Evolutionary conservation across 2,329 filamentous ascomycete genomes (phyloP), one percentile per base, ranked within the genome.

Genomic region (Trichoderma arundinaceum): DNA sequence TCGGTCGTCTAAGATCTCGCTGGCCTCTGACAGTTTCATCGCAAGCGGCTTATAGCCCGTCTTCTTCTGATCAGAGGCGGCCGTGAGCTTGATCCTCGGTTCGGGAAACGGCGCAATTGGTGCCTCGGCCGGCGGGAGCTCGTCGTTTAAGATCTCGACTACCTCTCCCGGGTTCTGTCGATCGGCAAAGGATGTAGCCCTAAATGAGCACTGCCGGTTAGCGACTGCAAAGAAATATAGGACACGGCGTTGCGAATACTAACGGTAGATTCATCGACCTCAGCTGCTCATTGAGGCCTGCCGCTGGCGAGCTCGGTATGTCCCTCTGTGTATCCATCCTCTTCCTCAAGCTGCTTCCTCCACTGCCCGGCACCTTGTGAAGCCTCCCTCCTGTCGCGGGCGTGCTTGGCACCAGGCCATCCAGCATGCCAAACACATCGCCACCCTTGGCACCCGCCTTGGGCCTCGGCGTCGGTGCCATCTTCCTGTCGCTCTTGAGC

Each of bases 11-110:
- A 98, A 84, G 51, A 97, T 92, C 76, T 97, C 94, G 4, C 94
- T 96, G 0, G 92, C 89, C 75, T 97, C 94, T 5, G 92, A 94
- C 7, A 95, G 83, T 74, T 97, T 96, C 93, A 98, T 97, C 2
- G 92, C 90, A 83, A 98, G 89, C 1, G 93, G 92, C 74, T 94
- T 95, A 79, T 98, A 99, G 1, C 83, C 88, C 71, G 97, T 90
- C 76, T 97, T 97, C 76, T 94, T 93, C 73, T 92, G 85, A 75
- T 98, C 94, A 1, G 92, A 94, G 67, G 92, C 91, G 2, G 92
- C 91, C 6, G 90, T 94, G 19, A 97, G 84, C 74, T 91, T 94
- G 75, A 98, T 88, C 58, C 95, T 90, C 15, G 92, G 75, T 76
- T 95, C 91, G 10, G 87, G 75, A 69, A 88, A 92, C 1, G 90